Evolutionary conservation across 2,329 filamentous ascomycete species (phyloP).

Genomic region (Claviceps arundinis): DNA sequence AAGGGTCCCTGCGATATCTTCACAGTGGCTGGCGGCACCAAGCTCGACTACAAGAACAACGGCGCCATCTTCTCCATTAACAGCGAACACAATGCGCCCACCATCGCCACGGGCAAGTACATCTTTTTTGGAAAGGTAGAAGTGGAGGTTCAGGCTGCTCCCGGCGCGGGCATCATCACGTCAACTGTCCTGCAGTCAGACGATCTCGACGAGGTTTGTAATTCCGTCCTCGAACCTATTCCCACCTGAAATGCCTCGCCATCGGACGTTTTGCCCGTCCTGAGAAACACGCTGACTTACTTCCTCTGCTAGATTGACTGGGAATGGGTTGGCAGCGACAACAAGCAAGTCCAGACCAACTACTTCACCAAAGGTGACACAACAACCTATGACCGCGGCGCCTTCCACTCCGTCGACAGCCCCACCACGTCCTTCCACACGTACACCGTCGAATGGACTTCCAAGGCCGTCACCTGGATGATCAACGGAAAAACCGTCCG

Average conservation of each 20-base stretch:
- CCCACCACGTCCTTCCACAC: conserved; percentile 43
- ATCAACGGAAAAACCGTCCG: conserved; percentile 50
- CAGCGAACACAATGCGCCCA: conserved; percentile 51
- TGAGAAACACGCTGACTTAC: neutral
- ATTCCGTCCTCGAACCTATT: no score
- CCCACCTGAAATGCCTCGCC: no score
- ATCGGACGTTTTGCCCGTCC: no score
- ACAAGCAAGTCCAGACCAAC: conserved; percentile 64
- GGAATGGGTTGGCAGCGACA: conserved; percentile 64
- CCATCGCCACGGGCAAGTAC: conserved; percentile 69
- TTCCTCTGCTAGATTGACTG: conserved; percentile 51
- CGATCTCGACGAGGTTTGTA: conserved; percentile 48
- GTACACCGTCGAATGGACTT: conserved; percentile 57
- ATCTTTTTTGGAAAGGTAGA: conserved; percentile 94
- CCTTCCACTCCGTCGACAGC: conserved; percentile 41
- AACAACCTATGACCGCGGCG: conserved; percentile 54
- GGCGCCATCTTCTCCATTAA: conserved; percentile 55
- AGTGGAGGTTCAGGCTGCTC: conserved; percentile 62
- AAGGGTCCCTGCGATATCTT: conserved; percentile 51
- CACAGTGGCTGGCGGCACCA: conserved; percentile 31
- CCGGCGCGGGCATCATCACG: conserved; percentile 78
- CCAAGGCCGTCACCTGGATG: conserved; percentile 48
- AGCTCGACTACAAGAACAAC: conserved; percentile 31
- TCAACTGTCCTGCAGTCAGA: conserved; percentile 84
- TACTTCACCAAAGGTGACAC: conserved; percentile 69